Base-by-base conservation (phyloP, 1,284 basidiomycete species). In the Bondarzewia mesenterica region DNA sequence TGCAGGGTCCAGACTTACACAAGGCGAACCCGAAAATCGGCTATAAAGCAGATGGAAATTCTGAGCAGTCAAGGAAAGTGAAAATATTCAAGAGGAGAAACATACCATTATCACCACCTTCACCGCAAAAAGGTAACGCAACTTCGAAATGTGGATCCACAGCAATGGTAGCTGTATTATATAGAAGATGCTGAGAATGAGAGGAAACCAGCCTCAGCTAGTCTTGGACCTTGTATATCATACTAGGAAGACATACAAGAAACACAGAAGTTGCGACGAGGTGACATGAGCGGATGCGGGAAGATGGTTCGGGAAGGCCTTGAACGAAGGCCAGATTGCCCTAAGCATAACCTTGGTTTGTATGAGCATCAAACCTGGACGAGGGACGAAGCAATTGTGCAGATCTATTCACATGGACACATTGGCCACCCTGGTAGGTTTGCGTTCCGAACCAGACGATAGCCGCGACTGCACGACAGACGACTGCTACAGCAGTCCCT, bases 101-200 rank as follows among this genome's bases (percentile, higher is more conserved):
- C n/a, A n/a, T 32, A 32, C 29, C 38, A 40, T 40, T 12, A 40
- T 40, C 15, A 40, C 38, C 16, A 40, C 38, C 20, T 40, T 40
- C 1, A 40, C 38, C 20, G 38, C 38, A 18, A 40, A 40, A 8
- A 40, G 38, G 21, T 40, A 40, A 4, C 38, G 38, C 4, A 40
- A 18, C 21, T 40, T 40, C 6, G 38, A 40, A n/a, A 40, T 40
- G 38, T 40, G 38, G n/a, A 40, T 40, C 38, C 38, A 40, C n/a
- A 40, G 16, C 10, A 40, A 18, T 18, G 38, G 38, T n/a, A 40
- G 38, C 21, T 40, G 38, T 3, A 40, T 40, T 5, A 40, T 40
- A 22, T 40, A 40, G 38, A 40, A 40, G 4, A 40, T 40, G 16
- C 38, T 40, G 38, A 4, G n/a, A n/a, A n/a, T n/a, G 21, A 16